Evolutionary conservation across 345 rosid genomes (phyloP), one percentile per base, ranked within the genome.

Genomic region (Ceriops zippeliana): DNA sequence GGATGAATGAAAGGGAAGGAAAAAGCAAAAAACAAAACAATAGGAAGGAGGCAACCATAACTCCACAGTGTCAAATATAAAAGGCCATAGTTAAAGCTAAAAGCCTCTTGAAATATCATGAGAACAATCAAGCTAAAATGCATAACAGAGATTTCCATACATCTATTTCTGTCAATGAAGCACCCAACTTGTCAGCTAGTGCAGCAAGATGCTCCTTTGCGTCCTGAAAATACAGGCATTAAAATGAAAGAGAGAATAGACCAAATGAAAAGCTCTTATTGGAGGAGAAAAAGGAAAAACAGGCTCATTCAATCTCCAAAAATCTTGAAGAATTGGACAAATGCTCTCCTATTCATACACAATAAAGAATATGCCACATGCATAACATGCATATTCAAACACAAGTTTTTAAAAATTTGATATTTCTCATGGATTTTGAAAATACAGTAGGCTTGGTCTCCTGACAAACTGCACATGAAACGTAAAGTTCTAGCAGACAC

Each of bases 191-290:
- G 87, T 91, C 93, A 53, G 92, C 99, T 78, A 95, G 70, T 6
- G 99, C 98, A 59, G 87, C 87, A 68, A 95, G 93, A 83, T 91
- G 96, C 85, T 90, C 97, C 83, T 91, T 95, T 61, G 97, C 98
- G 75, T 95, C 99, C 99, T 95, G 89, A 57, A 82, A 72, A 42
- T 54, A 34, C 19, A 52, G 60, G 54, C 6, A 61, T 57, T 30
- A 47, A 5, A n/a, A 64, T 16, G 11, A 53, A 31, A 42, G 22
- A 60, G 11, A 26, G 58, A 61, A 28, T 35, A 10, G 22, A 7
- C 20, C 16, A 70, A 70, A 47, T 11, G 73, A 24, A 49, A 60
- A 31, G 51, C 26, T 21, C 2, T 4, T 49, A 46, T 49, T 30
- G 49, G 10, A 59, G 11, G 16, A 49, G 17, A 52, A 42, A 59